A percentile compares a stretch with the other conserved stretches of the same genome.
Evolutionary conservation across 2,329 filamentous ascomycete genomes (phyloP).

Genomic region (Microdochium bolleyi): DNA sequence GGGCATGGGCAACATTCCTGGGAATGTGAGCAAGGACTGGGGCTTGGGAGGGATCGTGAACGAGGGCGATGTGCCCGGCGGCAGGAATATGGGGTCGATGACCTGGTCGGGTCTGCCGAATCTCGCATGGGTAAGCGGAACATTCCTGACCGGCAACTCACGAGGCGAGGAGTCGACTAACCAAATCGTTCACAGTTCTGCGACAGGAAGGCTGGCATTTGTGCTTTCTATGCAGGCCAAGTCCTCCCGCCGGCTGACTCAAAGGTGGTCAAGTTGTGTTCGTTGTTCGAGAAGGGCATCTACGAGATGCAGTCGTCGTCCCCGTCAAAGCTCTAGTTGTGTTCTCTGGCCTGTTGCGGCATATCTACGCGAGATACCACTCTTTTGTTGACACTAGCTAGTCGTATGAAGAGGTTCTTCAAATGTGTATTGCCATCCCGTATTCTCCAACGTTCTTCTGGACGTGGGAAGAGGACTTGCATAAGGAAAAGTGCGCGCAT

Average conservation of each 20-base stretch:
- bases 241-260: slow-evolving; percentile 9
- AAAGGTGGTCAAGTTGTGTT: slow-evolving; percentile 6
- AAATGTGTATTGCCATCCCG: too few relatives aligned
- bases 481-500: too few relatives aligned
- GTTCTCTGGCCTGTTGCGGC: too few relatives aligned
- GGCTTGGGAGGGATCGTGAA: slow-evolving; percentile 10
- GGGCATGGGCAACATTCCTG: slow-evolving; percentile 10
- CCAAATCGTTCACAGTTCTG: slow-evolving; percentile 5
- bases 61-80: slow-evolving; percentile 10
- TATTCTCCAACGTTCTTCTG: too few relatives aligned
- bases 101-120: slow-evolving; percentile 11
- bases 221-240: slow-evolving; percentile 10
- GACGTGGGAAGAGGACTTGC: too few relatives aligned
- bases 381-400: too few relatives aligned
- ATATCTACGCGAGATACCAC: too few relatives aligned
- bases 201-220: slow-evolving; percentile 9
- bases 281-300: slow-evolving; percentile 8
- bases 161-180: slow-evolving; percentile 1
- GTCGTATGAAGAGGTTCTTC: too few relatives aligned
- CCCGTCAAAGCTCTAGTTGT: neutral
- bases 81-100: slow-evolving; percentile 10
- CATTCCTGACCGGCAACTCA: neutral
- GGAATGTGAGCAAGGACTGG: slow-evolving; percentile 7
- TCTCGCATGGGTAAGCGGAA: slow-evolving; percentile 8
- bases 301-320: slow-evolving; percentile 5